Evolutionary conservation across 2,329 filamentous ascomycete genomes (phyloP), one percentile per base, ranked within the genome.

Genomic region (Colletotrichum simmondsii): DNA sequence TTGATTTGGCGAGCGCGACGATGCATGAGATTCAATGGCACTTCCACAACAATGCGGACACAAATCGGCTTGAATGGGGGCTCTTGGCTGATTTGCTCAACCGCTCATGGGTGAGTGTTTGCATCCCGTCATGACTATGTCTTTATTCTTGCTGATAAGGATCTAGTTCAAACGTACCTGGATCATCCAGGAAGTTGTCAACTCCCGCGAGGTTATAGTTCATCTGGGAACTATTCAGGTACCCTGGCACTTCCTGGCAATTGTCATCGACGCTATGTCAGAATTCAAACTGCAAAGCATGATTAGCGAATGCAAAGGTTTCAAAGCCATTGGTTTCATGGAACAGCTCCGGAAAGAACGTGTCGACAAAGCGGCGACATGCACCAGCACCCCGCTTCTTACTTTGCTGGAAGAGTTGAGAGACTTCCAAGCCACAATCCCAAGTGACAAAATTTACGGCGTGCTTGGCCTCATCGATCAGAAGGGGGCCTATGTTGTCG

Each of bases 131-230:
- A 35, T 10, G 19, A 5, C 4, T 22, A 46, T 22, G 24, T 11
- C 7, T 10, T 2, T n/a, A 11, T 37, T 37, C 57, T 35, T 26
- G 24, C 35, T 60, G 19, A 46, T 1, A n/a, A 3, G n/a, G 3
- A 5, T 14, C 5, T 53, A 74, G 73, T 75, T 75, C 32, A 67
- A 58, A 42, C 71, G 73, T 1, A 68, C 68, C 4, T 75, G 71
- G 73, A 66, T 75, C 46, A 53, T 75, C 3, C 73, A 75, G 59
- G 73, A 75, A 26, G 63, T 69, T 10, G 63, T 53, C n/a, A 71
- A 74, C 42, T 65, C 66, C 3, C 58, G 49, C 8, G 8, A 60
- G 7, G 58, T 72, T 4, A 53, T 8, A 3, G 56, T 75, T 0
- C 67, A 74, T 10, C 3, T 75, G 5, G 73, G 71, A 2, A 2